A percentile compares a stretch with the other conserved stretches of the same genome.
Evolutionary conservation across 176 grass and related monocot species (phyloP).

Genomic region (Triticum dicoccoides): DNA sequence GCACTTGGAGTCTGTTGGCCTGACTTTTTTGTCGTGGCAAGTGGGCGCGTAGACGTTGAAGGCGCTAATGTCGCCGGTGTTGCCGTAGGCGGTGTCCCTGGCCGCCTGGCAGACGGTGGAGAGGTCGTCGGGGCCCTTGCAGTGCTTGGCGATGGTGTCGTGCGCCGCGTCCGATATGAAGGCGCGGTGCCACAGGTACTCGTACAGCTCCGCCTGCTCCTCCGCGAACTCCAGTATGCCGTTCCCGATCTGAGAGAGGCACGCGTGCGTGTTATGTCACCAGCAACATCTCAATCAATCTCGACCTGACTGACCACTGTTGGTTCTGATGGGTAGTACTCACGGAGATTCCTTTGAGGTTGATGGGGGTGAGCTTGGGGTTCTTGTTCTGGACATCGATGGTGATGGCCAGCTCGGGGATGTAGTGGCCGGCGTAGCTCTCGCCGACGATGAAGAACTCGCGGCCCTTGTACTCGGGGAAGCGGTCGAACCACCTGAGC

Average conservation of each 20-base stretch:
- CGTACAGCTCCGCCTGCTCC: slow-evolving; percentile 37
- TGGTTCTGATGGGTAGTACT: not conserved
- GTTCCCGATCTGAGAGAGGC: slow-evolving; percentile 32
- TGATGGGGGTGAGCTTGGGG: not conserved
- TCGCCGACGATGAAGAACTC: slow-evolving; percentile 58
- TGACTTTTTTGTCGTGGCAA: slow-evolving; percentile 39
- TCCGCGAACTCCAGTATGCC: slow-evolving; percentile 36
- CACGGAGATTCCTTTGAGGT: slow-evolving; percentile 48
- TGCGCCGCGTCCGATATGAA: slow-evolving; percentile 49
- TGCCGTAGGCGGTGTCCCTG: slow-evolving; percentile 15
- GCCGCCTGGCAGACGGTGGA: slow-evolving; percentile 29
- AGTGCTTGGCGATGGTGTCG: slow-evolving; percentile 21
- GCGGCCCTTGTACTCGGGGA: slow-evolving; percentile 59
- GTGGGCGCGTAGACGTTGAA: slow-evolving; percentile 39
- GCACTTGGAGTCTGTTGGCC: slow-evolving; percentile 28
- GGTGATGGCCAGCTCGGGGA: slow-evolving; percentile 48
- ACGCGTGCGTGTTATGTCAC: not conserved
- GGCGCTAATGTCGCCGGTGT: slow-evolving; percentile 37
- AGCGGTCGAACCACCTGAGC: slow-evolving; percentile 58
- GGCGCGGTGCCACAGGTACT: slow-evolving; percentile 51
- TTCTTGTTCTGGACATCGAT: slow-evolving; percentile 28
- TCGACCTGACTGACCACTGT: not conserved
- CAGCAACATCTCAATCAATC: not conserved
- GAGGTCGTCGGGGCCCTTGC: slow-evolving; percentile 26
- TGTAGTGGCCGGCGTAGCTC: slow-evolving; percentile 74